Evolutionary conservation across 164 flowering plant species (phyloP), one percentile per base, ranked within the genome.

Genomic region (Vitis riparia): DNA sequence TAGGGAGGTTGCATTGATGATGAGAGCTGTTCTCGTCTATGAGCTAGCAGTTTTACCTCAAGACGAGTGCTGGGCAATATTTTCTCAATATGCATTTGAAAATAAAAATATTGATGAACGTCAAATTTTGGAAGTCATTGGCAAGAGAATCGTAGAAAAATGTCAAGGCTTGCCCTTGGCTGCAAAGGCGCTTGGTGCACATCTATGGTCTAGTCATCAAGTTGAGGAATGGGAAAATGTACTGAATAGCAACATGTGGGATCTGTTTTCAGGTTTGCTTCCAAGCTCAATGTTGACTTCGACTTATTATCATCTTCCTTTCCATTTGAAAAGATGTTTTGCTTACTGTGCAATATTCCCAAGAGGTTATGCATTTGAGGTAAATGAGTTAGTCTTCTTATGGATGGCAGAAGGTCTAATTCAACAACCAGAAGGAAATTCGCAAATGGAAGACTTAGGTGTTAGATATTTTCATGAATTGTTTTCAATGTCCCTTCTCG

Each of bases 371-470:
- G 58, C 30, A 11, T 77, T 67, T 47, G 51, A 61, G 1, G 70
- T 59, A 51, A 55, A 75, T 0, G 5, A 70, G 0, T 9, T 75
- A 15, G 64, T 77, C 8, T 5, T 55, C n/a, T 37, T 77, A 3
- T 80, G 83, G 81, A 73, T 77, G 73, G 79, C 79, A 1, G 77
- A 77, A 48, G 80, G 72, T 30, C 66, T 81, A 11, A n/a, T 71
- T 19, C 71, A 63, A 8, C 62, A 58, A 8, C 67, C 32, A 0
- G 56, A 64, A 49, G 50, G 37, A 14, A 55, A 12, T 2, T 61
- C 23, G 50, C 51, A 15, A 11, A 4, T 66, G 67, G 88, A 80
- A 66, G 76, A 75, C 9, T 16, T 75, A 0, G 88, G 81, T 11
- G 52, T 51, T 14, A 70, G 61, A 1, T 78, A 58, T 53, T 78